Evolutionary conservation across 768 basidiomycete genomes (phyloP).

Genomic region (Phanerochaete sordida): DNA sequence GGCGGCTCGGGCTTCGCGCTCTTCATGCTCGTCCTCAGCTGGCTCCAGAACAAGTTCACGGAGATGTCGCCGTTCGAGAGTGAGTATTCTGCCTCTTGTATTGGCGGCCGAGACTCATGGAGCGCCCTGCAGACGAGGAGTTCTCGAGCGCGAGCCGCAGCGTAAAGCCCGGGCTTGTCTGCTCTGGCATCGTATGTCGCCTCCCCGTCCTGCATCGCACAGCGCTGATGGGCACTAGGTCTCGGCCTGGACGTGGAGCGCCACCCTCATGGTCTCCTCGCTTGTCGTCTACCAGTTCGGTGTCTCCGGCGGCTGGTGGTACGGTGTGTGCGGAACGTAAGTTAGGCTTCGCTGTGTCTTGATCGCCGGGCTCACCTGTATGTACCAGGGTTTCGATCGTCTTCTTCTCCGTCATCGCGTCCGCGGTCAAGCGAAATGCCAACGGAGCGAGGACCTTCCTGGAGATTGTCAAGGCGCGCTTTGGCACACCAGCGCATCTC

Average conservation of each 20-base stretch:
- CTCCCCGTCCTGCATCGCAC: neutral
- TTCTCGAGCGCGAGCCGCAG: conserved; percentile 45
- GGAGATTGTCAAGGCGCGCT: conserved; percentile 51
- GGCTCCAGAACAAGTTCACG: conserved; percentile 44
- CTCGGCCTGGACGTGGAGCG: conserved; percentile 53
- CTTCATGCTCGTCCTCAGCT: conserved; percentile 43
- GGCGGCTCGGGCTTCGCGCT: conserved; percentile 50
- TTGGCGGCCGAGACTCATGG: neutral
- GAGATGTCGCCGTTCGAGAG: conserved; percentile 44
- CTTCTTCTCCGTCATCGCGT: conserved; percentile 50
- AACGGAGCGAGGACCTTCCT: conserved; percentile 56
- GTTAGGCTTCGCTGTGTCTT: conserved; percentile 31
- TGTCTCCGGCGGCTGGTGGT: conserved; percentile 40
- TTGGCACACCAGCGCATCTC: conserved; percentile 43
- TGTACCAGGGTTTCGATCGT: conserved; percentile 52
- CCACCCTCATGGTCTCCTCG: conserved; percentile 51
- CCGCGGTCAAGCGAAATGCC: conserved; percentile 58
- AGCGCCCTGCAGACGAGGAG: conserved; percentile 26
- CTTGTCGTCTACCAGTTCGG: conserved; percentile 50
- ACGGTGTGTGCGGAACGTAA: conserved; percentile 35
- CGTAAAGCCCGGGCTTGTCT: conserved; percentile 44
- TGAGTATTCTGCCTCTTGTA: conserved; percentile 28
- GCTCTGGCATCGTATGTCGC: conserved; percentile 44
- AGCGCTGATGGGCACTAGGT: conserved; percentile 19
- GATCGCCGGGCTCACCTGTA: conserved; percentile 27